These are phyloP conservation scores for Inonotus hispidus DNA, from an alignment of 1,284 basidiomycete genomes.

Conservation along the genomic window DNA sequence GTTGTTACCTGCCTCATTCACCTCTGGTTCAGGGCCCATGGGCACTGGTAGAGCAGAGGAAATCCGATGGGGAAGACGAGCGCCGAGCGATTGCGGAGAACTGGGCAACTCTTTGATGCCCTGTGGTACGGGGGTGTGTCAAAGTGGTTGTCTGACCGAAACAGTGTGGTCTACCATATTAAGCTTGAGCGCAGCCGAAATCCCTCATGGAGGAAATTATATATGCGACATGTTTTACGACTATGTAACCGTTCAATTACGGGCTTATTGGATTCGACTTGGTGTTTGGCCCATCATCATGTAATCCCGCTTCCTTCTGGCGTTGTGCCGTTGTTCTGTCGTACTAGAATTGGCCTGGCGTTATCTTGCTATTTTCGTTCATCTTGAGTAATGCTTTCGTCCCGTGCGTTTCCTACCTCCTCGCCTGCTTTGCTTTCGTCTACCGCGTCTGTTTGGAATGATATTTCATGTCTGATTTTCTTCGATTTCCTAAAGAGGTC, in stretches of 20 bases:
- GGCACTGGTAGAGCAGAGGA: conserved; percentile 34
- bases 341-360: not conserved
- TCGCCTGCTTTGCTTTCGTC: not conserved
- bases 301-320: conserved; percentile 7
- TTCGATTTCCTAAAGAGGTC: not conserved
- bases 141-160: not conserved
- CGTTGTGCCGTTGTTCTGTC: not conserved
- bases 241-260: not conserved
- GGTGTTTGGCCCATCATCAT: conserved; percentile 3
- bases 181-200: not conserved
- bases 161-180: not conserved
- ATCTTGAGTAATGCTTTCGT: not conserved
- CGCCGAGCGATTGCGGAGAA: not conserved
- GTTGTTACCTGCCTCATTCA: conserved; percentile 53
- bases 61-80: not conserved
- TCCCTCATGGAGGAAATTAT: not conserved
- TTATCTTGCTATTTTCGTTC: conserved; percentile 4
- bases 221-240: not conserved
- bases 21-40: conserved; percentile 42
- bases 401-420: not conserved
- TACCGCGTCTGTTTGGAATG: not conserved
- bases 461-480: not conserved
- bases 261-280: not conserved
- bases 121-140: not conserved
- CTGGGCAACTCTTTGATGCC: not conserved